A percentile compares a stretch with the other conserved stretches of the same genome.
Conservation (phyloP, 108 stramenopile genomes). For the Nitzschia palea region DNA sequence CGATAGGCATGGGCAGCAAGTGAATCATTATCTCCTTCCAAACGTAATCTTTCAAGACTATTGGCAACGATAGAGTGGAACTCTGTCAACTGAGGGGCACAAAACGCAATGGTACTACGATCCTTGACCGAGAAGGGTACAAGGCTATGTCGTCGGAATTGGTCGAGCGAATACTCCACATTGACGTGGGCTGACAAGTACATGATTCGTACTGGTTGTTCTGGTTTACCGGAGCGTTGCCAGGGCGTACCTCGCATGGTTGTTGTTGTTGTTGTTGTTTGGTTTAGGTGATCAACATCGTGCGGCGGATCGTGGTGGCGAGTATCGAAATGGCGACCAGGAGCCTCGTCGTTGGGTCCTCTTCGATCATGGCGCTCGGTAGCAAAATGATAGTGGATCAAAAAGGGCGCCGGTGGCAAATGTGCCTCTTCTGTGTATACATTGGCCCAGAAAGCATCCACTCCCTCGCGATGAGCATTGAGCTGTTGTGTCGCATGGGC, state of each 20-base stretch:
- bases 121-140: conserved; percentile 32
- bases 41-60: conserved; percentile 28
- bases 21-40: conserved; percentile 41
- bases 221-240: conserved; percentile 19
- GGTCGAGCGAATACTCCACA: conserved; percentile 42
- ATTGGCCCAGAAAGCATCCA: conserved; percentile 42
- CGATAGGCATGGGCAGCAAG: conserved; percentile 36
- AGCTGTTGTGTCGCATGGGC: conserved; percentile 50
- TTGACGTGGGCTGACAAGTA: conserved; percentile 63
- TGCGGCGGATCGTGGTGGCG: not conserved
- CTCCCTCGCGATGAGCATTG: conserved; percentile 58
- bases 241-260: conserved; percentile 6
- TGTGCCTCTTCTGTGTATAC: conserved; percentile 47
- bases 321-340: no score
- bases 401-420: conserved; percentile 67
- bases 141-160: conserved; percentile 45
- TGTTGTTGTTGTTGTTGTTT: conserved; percentile 3
- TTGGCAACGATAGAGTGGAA: conserved; percentile 29
- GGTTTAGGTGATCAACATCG: no score
- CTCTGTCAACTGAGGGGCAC: conserved; percentile 45
- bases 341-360: not conserved
- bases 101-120: conserved; percentile 26
- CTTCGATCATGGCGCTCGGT: conserved; percentile 3
- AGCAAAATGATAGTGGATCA: conserved; percentile 67
- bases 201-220: conserved; percentile 51